Percentiles rank a stretch among this genome's conserved stretches.
These are phyloP conservation scores for Suhomyces canberraensis DNA, from an alignment of 805 yeast species.

Conservation along the genomic window DNA sequence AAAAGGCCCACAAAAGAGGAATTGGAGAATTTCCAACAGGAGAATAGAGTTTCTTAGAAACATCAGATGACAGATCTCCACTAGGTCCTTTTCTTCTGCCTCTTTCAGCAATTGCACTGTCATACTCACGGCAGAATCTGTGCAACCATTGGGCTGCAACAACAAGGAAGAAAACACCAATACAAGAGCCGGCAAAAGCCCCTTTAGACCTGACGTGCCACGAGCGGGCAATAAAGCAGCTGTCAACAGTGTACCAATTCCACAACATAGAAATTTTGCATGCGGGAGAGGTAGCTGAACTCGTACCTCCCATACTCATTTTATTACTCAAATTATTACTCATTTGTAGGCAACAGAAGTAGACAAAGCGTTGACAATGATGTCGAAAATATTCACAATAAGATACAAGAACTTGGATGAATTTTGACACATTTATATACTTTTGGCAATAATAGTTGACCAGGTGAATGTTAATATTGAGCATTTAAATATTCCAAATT, in stretches of 20 bases:
- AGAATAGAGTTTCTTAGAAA: neutral
- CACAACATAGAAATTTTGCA: slow-evolving; percentile 55
- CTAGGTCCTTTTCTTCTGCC: neutral
- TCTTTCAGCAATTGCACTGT: slow-evolving; percentile 32
- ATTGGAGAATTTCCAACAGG: slow-evolving; percentile 5
- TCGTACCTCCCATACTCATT: slow-evolving; percentile 10
- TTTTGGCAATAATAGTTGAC: too few relatives aligned
- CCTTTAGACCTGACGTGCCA: slow-evolving; percentile 63
- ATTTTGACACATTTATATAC: too few relatives aligned
- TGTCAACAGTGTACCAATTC: slow-evolving; percentile 70
- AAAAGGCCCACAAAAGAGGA: slow-evolving; percentile 24
- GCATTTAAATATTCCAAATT: too few relatives aligned
- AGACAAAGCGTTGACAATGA: slow-evolving; percentile 1
- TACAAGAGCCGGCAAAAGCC: slow-evolving; percentile 70
- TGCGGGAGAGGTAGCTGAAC: slow-evolving; percentile 7
- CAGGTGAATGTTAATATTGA: too few relatives aligned
- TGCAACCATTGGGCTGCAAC: slow-evolving; percentile 56
- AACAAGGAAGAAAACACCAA: slow-evolving; percentile 62
- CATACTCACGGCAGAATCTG: slow-evolving; percentile 52
- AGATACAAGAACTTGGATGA: too few relatives aligned
- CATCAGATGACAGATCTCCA: neutral
- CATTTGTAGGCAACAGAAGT: too few relatives aligned
- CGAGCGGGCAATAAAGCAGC: slow-evolving; percentile 58
- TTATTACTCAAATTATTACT: neutral
- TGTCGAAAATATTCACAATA: too few relatives aligned